phyloP scores from a whole-genome alignment of 2,329 filamentous ascomycete species.

The Alternaria sp. region DNA sequence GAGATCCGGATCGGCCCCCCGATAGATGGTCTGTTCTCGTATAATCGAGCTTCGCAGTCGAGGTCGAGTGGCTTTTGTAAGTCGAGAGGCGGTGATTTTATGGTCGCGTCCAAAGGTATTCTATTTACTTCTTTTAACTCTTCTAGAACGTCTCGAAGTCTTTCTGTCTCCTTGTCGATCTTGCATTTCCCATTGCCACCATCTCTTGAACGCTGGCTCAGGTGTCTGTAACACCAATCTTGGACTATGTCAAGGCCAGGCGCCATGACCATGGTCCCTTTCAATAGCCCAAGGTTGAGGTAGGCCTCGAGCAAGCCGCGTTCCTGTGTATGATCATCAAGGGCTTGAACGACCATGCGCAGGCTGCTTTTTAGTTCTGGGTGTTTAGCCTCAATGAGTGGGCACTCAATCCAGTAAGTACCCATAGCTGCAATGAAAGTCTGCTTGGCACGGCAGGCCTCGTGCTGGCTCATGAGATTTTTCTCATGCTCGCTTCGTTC shows the following conservation, averaged over 20 bases:
- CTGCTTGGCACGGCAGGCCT: neutral
- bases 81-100: neutral
- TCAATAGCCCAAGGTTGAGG: neutral
- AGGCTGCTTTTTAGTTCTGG: neutral
- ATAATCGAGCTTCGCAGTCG: neutral
- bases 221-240: neutral
- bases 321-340: neutral
- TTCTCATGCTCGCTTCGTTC: neutral
- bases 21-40: neutral
- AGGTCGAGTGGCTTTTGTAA: neutral
- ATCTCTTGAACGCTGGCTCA: neutral
- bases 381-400: neutral
- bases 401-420: neutral
- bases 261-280: neutral
- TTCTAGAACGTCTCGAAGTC: neutral
- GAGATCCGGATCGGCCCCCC: neutral
- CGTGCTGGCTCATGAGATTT: neutral
- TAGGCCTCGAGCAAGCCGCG: neutral
- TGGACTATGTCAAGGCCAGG: neutral
- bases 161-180: neutral
- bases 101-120: neutral
- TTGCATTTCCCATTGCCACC: neutral
- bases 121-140: neutral
- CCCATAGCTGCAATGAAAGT: neutral
- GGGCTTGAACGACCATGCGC: neutral